A percentile compares a stretch with the other conserved stretches of the same genome.
These are phyloP conservation scores for Tephrocybe sp. DNA, from an alignment of 768 basidiomycete species.

Conservation along the genomic window DNA sequence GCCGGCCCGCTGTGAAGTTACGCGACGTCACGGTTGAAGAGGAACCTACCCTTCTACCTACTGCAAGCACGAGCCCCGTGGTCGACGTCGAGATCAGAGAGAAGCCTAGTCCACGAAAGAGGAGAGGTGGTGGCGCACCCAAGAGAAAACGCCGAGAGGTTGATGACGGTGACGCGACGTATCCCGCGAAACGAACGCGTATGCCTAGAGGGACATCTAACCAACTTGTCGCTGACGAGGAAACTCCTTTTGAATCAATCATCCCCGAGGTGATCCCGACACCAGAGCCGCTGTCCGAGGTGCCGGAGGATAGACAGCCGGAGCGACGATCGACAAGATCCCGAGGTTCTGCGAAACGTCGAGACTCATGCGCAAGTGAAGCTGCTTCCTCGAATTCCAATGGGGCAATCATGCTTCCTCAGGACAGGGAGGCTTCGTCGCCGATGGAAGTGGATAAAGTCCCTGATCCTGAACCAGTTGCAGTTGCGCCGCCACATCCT, in stretches of 20 bases:
- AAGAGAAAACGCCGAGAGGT: conserved; percentile 60
- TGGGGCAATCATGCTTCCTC: conserved; percentile 10
- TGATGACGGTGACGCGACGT: conserved; percentile 66
- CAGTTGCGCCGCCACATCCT: conserved; percentile 6
- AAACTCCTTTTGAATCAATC: conserved; percentile 33
- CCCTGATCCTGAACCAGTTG: conserved; percentile 1
- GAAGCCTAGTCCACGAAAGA: conserved; percentile 52
- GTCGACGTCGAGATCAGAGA: conserved; percentile 40
- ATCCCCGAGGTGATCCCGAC: conserved; percentile 21
- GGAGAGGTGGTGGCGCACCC: conserved; percentile 40
- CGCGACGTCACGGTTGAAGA: conserved; percentile 50
- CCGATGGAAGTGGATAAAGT: conserved; percentile 15
- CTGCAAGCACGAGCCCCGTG: conserved; percentile 30
- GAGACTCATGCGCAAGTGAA: conserved; percentile 55
- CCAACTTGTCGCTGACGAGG: conserved; percentile 36
- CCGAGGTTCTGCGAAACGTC: conserved; percentile 37
- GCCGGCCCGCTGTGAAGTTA: conserved; percentile 47
- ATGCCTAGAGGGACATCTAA: conserved; percentile 43
- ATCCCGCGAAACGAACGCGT: conserved; percentile 69
- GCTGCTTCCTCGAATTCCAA: conserved; percentile 34
- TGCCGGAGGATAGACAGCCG: conserved; percentile 33
- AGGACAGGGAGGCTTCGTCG: conserved; percentile 6
- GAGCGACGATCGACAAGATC: conserved; percentile 52
- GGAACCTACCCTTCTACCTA: conserved; percentile 23
- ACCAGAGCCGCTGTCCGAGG: conserved; percentile 30